Conservation (phyloP, 208 protist species). For the Kentomonas sorsogonicus region DNA sequence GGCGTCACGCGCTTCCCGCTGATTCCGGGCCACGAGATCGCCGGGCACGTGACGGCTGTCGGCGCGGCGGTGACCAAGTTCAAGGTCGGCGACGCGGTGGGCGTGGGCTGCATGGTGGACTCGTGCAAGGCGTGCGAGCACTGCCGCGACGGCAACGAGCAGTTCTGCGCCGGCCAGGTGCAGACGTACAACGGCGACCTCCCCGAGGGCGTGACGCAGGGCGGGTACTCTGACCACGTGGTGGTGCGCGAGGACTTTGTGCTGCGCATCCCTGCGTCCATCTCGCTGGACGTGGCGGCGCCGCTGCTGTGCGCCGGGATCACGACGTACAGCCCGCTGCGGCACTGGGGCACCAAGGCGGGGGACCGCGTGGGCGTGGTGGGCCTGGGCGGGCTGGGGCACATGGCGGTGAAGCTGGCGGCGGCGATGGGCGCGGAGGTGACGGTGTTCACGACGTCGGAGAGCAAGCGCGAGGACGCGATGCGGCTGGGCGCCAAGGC, state of each 20-base stretch:
- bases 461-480: slow-evolving; percentile 5
- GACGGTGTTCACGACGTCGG: slow-evolving; percentile 8
- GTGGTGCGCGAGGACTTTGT: slow-evolving; percentile 11
- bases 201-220: slow-evolving; percentile 21
- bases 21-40: slow-evolving; percentile 56
- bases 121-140: slow-evolving; percentile 48
- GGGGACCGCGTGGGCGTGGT: slow-evolving; percentile 46
- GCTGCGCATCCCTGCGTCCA: not conserved
- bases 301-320: slow-evolving; percentile 4
- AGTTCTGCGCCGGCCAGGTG: slow-evolving; percentile 47
- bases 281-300: not conserved
- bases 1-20: slow-evolving; percentile 29
- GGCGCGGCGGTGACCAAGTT: slow-evolving; percentile 44
- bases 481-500: slow-evolving; percentile 5
- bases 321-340: slow-evolving; percentile 43
- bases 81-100: slow-evolving; percentile 52
- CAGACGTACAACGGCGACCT: slow-evolving; percentile 21
- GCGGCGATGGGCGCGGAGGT: slow-evolving; percentile 5
- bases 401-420: slow-evolving; percentile 16
- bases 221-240: slow-evolving; percentile 43
- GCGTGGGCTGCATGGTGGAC: slow-evolving; percentile 62
- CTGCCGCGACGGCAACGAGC: slow-evolving; percentile 34
- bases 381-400: slow-evolving; percentile 73
- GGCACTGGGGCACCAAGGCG: slow-evolving; percentile 20
- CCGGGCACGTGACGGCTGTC: slow-evolving; percentile 15